Base-by-base conservation (phyloP, 169 alveolate genomes). In the Theileria orientalis region DNA sequence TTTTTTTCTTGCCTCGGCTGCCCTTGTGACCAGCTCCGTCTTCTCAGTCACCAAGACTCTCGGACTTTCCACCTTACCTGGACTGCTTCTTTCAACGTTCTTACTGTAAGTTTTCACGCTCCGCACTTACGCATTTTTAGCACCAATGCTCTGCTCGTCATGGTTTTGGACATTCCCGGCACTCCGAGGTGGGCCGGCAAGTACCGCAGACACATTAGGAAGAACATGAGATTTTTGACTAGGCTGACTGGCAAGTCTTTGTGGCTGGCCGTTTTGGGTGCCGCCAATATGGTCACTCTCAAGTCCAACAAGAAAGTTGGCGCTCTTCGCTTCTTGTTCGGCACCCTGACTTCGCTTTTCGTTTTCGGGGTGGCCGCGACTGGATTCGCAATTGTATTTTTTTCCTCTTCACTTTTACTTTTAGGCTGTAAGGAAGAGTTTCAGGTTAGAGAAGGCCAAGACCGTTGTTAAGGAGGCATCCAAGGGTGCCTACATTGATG, bases 161-260 rank as follows among this genome's bases (percentile, higher is more conserved):
- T 92, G 95, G 76, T 93, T 35, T 72, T 92, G 46, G 97, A 93
- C 71, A 92, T 92, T 23, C 97, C 97, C 42, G 97, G 97, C 27
- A 93, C 94, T 30, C 97, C 97, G n/a, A 83, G 96, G 29, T 93
- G 97, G 97, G 94, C 96, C 29, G 93, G 92, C 5, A 92, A 91
- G 62, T 93, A 93, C 82, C 91, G 97, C 37, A 66, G 86, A 44
- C 60, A 80, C 61, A 88, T 93, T 25, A 76, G 97, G 29, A 90
- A 86, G 75, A 86, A 91, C 72, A 87, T 91, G 72, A 80, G 96
- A 40, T 91, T 93, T 74, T 83, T 93, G 32, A 92, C 97, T 0
- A 80, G 95, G 16, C 76, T 93, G 42, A 91, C 97, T 14, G 95
- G 96, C 29, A 93, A 92, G 60, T 82, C 94, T 33, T 69, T 91